These are phyloP conservation scores for Craterostigma plantagineum DNA, from an alignment of 257 asterid species.

Conservation along the genomic window DNA sequence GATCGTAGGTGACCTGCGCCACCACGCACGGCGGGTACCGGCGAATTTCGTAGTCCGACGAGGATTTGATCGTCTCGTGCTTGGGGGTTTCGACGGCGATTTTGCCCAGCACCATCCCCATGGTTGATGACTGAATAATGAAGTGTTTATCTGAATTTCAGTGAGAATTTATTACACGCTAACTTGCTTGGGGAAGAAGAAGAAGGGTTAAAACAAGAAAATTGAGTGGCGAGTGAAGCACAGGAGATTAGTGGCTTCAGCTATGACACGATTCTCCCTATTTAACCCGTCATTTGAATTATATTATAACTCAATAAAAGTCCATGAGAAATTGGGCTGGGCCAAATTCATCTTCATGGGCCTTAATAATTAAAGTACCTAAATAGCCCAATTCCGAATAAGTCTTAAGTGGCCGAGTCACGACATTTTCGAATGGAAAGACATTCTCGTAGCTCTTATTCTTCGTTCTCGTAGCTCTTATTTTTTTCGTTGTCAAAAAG, in stretches of 20 bases:
- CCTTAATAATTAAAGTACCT: no score
- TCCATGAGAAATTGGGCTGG: no score
- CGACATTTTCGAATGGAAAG: no score
- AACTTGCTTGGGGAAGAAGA: slow-evolving; percentile 15
- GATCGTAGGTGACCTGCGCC: slow-evolving; percentile 70
- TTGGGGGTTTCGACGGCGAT: slow-evolving; percentile 65
- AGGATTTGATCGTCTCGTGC: slow-evolving; percentile 27
- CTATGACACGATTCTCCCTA: slow-evolving; percentile 21
- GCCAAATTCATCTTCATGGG: no score
- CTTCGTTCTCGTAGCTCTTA: no score
- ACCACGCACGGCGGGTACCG: slow-evolving; percentile 48
- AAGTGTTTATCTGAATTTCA: neutral
- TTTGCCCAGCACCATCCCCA: slow-evolving; percentile 70
- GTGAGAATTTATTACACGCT: no score
- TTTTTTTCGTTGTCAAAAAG: no score
- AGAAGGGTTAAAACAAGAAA: slow-evolving; percentile 3
- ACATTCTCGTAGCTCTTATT: no score
- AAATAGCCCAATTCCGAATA: no score
- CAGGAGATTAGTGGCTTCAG: slow-evolving; percentile 9
- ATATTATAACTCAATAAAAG: no score
- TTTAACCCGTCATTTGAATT: slow-evolving; percentile 4
- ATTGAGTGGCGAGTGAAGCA: slow-evolving; percentile 10
- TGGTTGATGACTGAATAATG: neutral
- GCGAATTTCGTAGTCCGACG: slow-evolving; percentile 60
- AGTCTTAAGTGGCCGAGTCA: no score